phyloP scores from a whole-genome alignment of 1,284 basidiomycete genomes.

The Apiotrichum brassicae region DNA sequence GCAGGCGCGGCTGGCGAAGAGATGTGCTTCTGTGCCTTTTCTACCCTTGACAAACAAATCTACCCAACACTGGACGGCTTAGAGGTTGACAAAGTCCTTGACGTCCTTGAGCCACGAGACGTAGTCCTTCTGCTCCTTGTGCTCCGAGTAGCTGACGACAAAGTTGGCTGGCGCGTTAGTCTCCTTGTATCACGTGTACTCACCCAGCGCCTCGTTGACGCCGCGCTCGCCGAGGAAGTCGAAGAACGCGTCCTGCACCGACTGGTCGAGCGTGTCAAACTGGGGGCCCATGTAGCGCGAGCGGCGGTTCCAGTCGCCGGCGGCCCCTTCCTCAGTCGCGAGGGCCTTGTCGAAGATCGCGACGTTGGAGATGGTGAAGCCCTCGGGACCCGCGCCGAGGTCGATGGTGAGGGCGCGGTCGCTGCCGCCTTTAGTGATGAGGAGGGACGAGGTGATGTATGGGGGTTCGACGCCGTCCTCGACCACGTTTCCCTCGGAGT shows the following conservation, averaged over 20 bases:
- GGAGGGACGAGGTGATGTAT: constrained; percentile 50
- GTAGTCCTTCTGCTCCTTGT: constrained; percentile 94
- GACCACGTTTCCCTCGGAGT: constrained; percentile 13
- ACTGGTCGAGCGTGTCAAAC: constrained; percentile 86
- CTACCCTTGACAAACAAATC: too few relatives aligned
- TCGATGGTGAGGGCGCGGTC: constrained; percentile 71
- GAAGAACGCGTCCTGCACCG: constrained; percentile 80
- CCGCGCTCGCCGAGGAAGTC: constrained; percentile 78
- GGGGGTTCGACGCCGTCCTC: constrained; percentile 61
- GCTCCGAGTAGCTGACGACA: constrained; percentile 74
- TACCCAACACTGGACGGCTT: too few relatives aligned
- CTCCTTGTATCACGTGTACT: constrained; percentile 14
- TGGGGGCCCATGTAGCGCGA: constrained; percentile 84
- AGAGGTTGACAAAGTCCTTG: constrained; percentile 68
- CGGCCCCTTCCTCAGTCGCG: constrained; percentile 72
- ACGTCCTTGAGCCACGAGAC: constrained; percentile 79
- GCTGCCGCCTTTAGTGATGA: constrained; percentile 63
- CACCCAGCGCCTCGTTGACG: constrained; percentile 67
- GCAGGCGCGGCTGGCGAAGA: too few relatives aligned
- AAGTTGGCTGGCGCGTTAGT: constrained; percentile 53
- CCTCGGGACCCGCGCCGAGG: constrained; percentile 72
- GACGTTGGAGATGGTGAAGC: constrained; percentile 77
- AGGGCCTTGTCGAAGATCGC: constrained; percentile 75
- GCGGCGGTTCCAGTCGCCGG: constrained; percentile 88
- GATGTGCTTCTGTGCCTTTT: too few relatives aligned